Conservation (phyloP, 305 asterid species). For the Fraxinus floribunda region DNA sequence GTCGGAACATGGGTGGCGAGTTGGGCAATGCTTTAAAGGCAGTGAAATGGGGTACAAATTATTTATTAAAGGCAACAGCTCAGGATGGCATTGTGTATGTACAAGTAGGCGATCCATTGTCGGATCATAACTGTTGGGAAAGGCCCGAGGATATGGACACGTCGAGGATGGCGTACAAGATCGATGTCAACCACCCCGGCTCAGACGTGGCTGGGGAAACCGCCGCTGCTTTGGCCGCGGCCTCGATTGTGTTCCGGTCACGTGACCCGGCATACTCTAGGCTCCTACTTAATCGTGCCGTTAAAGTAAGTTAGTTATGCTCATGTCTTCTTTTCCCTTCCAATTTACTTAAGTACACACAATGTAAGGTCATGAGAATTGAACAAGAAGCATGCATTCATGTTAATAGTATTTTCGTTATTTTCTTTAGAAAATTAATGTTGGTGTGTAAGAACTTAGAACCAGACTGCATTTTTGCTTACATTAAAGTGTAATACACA, state of each 20-base stretch:
- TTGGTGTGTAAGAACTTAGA: neutral
- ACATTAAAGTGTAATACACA: neutral
- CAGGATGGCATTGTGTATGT: constrained; percentile 60
- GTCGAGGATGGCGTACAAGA: constrained; percentile 51
- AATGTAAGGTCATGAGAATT: neutral
- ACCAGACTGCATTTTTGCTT: neutral
- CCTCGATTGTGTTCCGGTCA: constrained; percentile 74
- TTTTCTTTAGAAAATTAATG: neutral
- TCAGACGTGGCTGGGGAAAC: constrained; percentile 86
- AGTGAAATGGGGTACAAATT: constrained; percentile 77
- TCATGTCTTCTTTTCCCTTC: neutral
- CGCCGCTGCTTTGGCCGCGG: constrained; percentile 86
- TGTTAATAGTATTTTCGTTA: neutral
- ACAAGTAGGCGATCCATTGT: constrained; percentile 67
- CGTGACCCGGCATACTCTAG: constrained; percentile 64
- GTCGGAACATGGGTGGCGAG: constrained; percentile 52
- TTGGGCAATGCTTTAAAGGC: constrained; percentile 57
- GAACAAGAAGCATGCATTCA: neutral
- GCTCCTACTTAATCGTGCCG: constrained; percentile 66
- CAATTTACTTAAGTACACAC: neutral
- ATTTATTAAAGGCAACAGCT: constrained; percentile 65
- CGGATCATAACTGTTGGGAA: constrained; percentile 83
- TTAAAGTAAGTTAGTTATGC: constrained; percentile 44
- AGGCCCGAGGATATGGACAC: constrained; percentile 90
- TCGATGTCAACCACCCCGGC: constrained; percentile 62